A percentile compares a stretch with the other conserved stretches of the same genome.
phyloP scores from a whole-genome alignment of 306 rosid genomes.

The Elaeagnus macrophylla region DNA sequence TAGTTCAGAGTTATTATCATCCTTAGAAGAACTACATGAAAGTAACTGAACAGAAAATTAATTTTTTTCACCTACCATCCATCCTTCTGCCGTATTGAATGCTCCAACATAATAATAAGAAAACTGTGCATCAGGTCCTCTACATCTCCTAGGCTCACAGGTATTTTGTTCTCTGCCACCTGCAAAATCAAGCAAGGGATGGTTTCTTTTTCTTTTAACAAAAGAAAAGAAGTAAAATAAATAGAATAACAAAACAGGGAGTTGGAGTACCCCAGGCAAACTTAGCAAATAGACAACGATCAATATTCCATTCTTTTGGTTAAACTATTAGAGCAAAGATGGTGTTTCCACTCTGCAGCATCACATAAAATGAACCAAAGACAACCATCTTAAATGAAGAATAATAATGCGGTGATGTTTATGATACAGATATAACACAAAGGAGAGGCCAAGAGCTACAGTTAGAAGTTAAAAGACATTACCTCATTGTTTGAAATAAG shows the following conservation, averaged over 20 bases:
- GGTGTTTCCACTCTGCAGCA: no score
- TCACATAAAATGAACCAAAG: not conserved
- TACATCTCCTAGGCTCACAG: conserved; percentile 56
- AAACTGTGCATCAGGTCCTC: conserved; percentile 82
- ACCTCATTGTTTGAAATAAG: conserved; percentile 91
- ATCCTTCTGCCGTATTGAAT: conserved; percentile 92
- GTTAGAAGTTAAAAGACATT: conserved; percentile 1
- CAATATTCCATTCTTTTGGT: not conserved
- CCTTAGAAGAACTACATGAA: conserved; percentile 9
- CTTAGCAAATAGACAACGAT: not conserved
- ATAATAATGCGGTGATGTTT: not conserved
- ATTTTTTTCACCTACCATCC: conserved; percentile 95
- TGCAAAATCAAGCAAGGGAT: conserved; percentile 21
- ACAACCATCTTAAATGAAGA: not conserved
- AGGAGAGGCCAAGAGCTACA: not conserved
- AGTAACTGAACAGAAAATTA: conserved; percentile 2
- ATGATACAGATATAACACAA: not conserved
- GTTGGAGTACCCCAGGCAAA: no score
- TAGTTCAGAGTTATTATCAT: no score
- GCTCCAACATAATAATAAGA: conserved; percentile 65
- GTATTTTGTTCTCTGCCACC: conserved; percentile 53
- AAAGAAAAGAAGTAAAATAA: no score
- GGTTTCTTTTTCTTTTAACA: no score
- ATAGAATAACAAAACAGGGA: no score
- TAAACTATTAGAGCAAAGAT: not conserved